These are phyloP conservation scores for Fusarium anguioides DNA, from an alignment of 2,329 filamentous ascomycete genomes.

Conservation along the genomic window DNA sequence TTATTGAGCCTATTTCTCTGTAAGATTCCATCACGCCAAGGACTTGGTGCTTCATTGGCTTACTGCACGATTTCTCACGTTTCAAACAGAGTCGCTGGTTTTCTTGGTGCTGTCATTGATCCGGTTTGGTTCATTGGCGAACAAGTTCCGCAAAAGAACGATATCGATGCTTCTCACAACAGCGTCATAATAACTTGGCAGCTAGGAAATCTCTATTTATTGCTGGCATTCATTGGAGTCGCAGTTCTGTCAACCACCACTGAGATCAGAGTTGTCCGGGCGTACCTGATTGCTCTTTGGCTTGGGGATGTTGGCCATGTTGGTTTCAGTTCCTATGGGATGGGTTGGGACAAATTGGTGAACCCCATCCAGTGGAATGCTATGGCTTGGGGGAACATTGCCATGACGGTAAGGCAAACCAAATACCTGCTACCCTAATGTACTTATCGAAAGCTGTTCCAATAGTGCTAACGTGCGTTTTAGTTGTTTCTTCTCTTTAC, in stretches of 20 bases:
- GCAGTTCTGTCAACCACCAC: conserved; percentile 72
- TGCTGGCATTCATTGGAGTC: conserved; percentile 72
- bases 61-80: conserved; percentile 7
- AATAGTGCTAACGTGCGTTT: neutral
- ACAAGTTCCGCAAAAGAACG: conserved; percentile 62
- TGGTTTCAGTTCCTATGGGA: conserved; percentile 66
- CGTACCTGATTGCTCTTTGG: conserved; percentile 74
- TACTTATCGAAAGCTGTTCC: neutral
- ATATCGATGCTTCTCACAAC: conserved; percentile 55
- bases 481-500: conserved; percentile 66
- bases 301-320: conserved; percentile 76
- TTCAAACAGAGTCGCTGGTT: conserved; percentile 66
- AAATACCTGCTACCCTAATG: neutral
- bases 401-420: conserved; percentile 64
- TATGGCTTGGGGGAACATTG: conserved; percentile 80
- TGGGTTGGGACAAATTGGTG: conserved; percentile 66
- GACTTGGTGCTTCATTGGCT: neutral
- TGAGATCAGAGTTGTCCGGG: conserved; percentile 73
- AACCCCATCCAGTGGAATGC: conserved; percentile 72
- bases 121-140: conserved; percentile 72
- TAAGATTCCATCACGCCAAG: conserved; percentile 53
- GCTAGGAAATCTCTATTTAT: conserved; percentile 75
- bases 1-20: conserved; percentile 76
- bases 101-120: conserved; percentile 64
- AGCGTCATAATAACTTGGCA: conserved; percentile 71